These are phyloP conservation scores for Manihot esculenta DNA, from an alignment of 441 rosid genomes.

Conservation along the genomic window DNA sequence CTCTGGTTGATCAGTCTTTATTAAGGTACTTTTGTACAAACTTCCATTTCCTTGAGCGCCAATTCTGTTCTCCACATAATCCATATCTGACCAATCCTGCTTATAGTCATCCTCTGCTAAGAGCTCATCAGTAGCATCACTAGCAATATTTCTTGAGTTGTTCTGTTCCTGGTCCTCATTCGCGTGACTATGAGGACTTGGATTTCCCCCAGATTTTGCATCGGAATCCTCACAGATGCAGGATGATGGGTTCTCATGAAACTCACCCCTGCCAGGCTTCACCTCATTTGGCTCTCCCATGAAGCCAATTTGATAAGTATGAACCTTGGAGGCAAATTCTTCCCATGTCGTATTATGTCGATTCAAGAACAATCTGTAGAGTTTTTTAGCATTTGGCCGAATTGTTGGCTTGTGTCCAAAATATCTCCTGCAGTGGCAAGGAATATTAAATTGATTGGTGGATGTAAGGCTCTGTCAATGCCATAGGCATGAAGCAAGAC, in stretches of 20 bases:
- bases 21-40: constrained; percentile 13
- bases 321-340: constrained; percentile 65
- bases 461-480: neutral
- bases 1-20: constrained; percentile 31
- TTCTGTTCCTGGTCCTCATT: neutral
- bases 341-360: constrained; percentile 74
- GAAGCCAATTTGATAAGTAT: constrained; percentile 67
- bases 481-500: too few relatives aligned
- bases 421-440: constrained; percentile 43
- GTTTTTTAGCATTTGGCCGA: constrained; percentile 83
- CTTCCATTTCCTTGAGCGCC: constrained; percentile 22
- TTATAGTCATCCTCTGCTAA: constrained; percentile 38
- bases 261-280: constrained; percentile 86
- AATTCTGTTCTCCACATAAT: constrained; percentile 28
- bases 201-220: constrained; percentile 32
- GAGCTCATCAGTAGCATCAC: constrained; percentile 26
- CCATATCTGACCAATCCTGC: constrained; percentile 41
- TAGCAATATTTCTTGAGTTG: neutral
- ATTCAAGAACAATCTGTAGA: constrained; percentile 62
- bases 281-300: constrained; percentile 92
- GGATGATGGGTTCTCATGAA: constrained; percentile 80
- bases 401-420: constrained; percentile 91
- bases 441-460: neutral
- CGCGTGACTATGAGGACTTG: constrained; percentile 12
- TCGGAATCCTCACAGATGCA: constrained; percentile 72